These are phyloP conservation scores for Termitomyces heimii DNA, from an alignment of 768 basidiomycete species.

Conservation along the genomic window DNA sequence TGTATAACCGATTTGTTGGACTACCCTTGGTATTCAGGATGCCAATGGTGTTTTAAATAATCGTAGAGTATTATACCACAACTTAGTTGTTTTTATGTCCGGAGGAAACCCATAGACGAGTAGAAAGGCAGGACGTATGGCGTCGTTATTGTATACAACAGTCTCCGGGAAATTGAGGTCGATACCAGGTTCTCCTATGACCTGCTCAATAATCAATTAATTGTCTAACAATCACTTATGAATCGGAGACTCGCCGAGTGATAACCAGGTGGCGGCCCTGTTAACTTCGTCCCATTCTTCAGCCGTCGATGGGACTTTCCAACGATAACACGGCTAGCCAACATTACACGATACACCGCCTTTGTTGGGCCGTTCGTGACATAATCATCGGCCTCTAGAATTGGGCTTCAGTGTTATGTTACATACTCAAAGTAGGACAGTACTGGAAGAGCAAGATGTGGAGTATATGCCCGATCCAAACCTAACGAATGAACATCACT, in stretches of 20 bases:
- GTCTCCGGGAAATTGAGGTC: constrained; percentile 69
- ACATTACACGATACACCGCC: constrained; percentile 40
- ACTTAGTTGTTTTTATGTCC: constrained; percentile 19
- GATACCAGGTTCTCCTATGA: constrained; percentile 56
- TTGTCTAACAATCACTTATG: background rate
- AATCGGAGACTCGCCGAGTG: constrained; percentile 41
- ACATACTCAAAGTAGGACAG: background rate
- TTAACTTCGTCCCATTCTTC: constrained; percentile 41
- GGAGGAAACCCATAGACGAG: constrained; percentile 49
- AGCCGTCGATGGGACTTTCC: constrained; percentile 49
- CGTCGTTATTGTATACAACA: constrained; percentile 61
- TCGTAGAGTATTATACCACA: constrained; percentile 28
- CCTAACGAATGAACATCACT: constrained; percentile 21
- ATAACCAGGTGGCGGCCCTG: constrained; percentile 48
- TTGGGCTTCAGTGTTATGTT: background rate
- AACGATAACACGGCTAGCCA: constrained; percentile 59
- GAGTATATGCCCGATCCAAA: constrained; percentile 71
- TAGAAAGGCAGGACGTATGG: constrained; percentile 60
- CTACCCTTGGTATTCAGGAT: constrained; percentile 18
- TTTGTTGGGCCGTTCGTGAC: constrained; percentile 33
- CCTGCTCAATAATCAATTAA: constrained; percentile 22
- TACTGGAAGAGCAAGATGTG: constrained; percentile 61
- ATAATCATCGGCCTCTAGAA: constrained; percentile 64
- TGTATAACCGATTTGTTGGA: background rate
- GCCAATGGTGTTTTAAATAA: constrained; percentile 46